A percentile compares a stretch with the other conserved stretches of the same genome.
phyloP scores from a whole-genome alignment of 2,329 filamentous ascomycete genomes.

The Aspergillus sp. region DNA sequence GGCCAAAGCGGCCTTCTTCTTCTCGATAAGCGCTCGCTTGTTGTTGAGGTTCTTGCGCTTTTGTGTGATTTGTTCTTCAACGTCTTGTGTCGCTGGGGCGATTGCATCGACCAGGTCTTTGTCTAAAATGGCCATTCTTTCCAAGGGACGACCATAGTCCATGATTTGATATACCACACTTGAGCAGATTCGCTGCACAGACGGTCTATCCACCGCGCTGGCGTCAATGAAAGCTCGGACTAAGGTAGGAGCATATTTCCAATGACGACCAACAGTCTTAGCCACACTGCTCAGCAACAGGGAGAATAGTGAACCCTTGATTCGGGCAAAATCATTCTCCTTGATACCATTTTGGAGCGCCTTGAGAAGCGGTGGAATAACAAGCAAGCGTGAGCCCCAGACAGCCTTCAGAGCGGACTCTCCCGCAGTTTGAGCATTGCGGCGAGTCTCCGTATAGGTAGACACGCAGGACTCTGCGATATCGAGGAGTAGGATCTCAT shows the following conservation, averaged over 20 bases:
- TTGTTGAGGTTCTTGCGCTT: constrained; percentile 73
- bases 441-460: constrained; percentile 90
- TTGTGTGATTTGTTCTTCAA: constrained; percentile 53
- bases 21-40: constrained; percentile 75
- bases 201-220: constrained; percentile 86
- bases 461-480: constrained; percentile 88
- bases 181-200: constrained; percentile 84
- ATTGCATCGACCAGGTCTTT: constrained; percentile 69
- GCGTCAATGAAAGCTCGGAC: constrained; percentile 89
- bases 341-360: constrained; percentile 76
- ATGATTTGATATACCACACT: constrained; percentile 81
- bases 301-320: constrained; percentile 93
- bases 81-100: constrained; percentile 63
- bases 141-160: constrained; percentile 86
- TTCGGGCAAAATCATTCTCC: constrained; percentile 79
- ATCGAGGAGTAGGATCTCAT: constrained; percentile 80
- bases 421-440: constrained; percentile 85
- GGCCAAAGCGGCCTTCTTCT: constrained; percentile 76
- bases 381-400: constrained; percentile 80
- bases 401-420: constrained; percentile 92
- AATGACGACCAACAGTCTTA: constrained; percentile 85
- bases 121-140: constrained; percentile 81
- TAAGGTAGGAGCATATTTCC: constrained; percentile 89
- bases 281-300: constrained; percentile 84
- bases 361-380: constrained; percentile 83